Evolutionary conservation across 2,329 filamentous ascomycete genomes (phyloP).

Genomic region (Westerdykella sp.): DNA sequence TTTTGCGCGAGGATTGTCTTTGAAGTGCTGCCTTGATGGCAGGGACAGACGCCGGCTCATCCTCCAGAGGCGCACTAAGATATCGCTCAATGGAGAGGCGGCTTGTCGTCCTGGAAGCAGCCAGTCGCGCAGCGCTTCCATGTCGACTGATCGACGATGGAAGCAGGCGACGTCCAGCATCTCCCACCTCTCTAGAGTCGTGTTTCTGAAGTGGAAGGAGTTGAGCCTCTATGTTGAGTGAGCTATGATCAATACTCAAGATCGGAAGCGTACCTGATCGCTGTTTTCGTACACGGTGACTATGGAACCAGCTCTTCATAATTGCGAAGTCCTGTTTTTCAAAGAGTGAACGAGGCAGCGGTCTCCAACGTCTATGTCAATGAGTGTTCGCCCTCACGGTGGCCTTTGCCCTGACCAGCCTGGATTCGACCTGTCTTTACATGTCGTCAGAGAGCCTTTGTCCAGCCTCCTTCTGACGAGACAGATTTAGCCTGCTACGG

Average conservation of each 20-base stretch:
- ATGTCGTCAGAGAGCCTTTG: no score
- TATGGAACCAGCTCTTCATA: slow-evolving; percentile 21
- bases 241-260: not conserved
- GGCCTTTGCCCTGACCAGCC: no score
- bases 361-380: no score
- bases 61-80: slow-evolving; percentile 19
- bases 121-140: slow-evolving; percentile 7
- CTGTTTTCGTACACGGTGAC: slow-evolving; percentile 12
- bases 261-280: slow-evolving; percentile 13
- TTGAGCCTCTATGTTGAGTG: slow-evolving; percentile 4
- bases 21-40: slow-evolving; percentile 20
- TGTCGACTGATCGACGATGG: slow-evolving; percentile 1
- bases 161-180: not conserved
- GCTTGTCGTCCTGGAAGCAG: slow-evolving; percentile 12
- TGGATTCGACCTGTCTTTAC: no score
- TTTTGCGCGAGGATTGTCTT: slow-evolving; percentile 8
- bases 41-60: slow-evolving; percentile 21
- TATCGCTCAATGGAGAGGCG: slow-evolving; percentile 24
- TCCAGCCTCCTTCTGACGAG: slow-evolving; percentile 2
- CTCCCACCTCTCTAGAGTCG: slow-evolving; percentile 5
- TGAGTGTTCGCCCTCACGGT: no score
- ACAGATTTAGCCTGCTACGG: slow-evolving; percentile 22
- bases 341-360: no score
- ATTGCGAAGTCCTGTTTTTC: not conserved
- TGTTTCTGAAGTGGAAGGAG: slow-evolving; percentile 7